Percentiles rank a stretch among this genome's conserved stretches.
Evolutionary conservation across 176 grass and related monocot genomes (phyloP).

Genomic region (Chloris gayana): DNA sequence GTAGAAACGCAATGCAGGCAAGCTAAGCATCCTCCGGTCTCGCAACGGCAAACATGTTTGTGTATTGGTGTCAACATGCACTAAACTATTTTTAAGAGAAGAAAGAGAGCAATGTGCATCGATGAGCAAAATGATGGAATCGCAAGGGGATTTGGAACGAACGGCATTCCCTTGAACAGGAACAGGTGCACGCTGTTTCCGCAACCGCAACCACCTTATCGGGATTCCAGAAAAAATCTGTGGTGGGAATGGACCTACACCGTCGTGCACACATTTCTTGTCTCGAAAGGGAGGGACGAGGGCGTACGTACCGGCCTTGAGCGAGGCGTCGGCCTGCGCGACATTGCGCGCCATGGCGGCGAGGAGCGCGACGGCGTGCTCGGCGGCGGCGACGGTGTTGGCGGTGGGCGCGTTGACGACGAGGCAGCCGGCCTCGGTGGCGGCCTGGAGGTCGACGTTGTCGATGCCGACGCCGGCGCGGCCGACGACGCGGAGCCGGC

Average conservation of each 20-base stretch:
- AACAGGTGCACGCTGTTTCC: background rate
- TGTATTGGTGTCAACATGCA: background rate
- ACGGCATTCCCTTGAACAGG: background rate
- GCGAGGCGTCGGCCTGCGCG: slow-evolving; percentile 62
- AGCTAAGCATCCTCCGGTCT: background rate
- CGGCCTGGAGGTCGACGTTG: slow-evolving; percentile 93
- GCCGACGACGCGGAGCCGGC: slow-evolving; percentile 72
- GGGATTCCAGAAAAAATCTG: background rate
- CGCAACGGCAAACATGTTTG: background rate
- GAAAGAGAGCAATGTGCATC: background rate
- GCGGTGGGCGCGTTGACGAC: slow-evolving; percentile 88
- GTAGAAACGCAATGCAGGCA: background rate
- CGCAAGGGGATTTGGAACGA: background rate
- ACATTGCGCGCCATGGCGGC: slow-evolving; percentile 85
- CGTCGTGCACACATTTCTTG: no score
- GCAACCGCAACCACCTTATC: background rate
- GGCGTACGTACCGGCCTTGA: slow-evolving; percentile 73
- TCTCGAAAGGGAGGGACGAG: background rate
- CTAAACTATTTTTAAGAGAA: no score
- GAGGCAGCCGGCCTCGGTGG: slow-evolving; percentile 81
- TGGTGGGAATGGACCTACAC: background rate
- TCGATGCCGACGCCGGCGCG: slow-evolving; percentile 79
- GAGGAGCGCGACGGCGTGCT: slow-evolving; percentile 82
- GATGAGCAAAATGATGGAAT: background rate
- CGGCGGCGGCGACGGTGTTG: slow-evolving; percentile 80